Base-by-base conservation (phyloP, 768 basidiomycete species). In the Cyclocybe aegerita region DNA sequence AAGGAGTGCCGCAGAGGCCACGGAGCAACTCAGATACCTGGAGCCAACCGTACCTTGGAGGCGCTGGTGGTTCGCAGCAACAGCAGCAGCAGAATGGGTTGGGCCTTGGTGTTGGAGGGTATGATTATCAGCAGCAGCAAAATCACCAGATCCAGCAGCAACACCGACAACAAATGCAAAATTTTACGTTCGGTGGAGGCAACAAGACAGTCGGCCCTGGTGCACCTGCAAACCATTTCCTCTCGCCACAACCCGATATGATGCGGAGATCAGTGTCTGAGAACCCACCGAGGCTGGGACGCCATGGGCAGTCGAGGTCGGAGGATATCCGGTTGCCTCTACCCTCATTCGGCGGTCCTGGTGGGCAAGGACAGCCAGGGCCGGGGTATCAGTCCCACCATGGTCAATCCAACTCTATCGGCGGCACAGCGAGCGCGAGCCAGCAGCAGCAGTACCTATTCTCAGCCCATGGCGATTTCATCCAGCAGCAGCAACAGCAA, bases 11-110 rank as follows among this genome's bases (percentile, higher is more conserved):
- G 48, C 35, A 48, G 37, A 75, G 83, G 33, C 67, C 70, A 16
- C 73, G 85, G 46, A 83, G 81, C 65, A 79, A 84, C 58, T 82
- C 82, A 1, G 85, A 86, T 40, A 77, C 81, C 30, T 57, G 56
- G 57, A 49, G 48, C 10, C n/a, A 31, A 10, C 39, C 17, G 38
- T 40, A 32, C 33, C 34, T 43, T 43, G 34, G 46, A 48, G 35
- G 32, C n/a, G 23, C 29, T 31, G 38, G 10, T 31, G 17, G n/a
- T 41, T n/a, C 10, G n/a, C 41, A 41, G 15, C 45, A 41, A 10
- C 54, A 53, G 11, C 42, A 48, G 39, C 52, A 50, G 16, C 40
- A 39, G 36, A 37, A 37, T 6, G 14, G 11, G 36, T 37, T 12
- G 46, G 38, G 30, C 30, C 46, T 38, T 47, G 34, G 32, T 34